Evolutionary conservation across 768 basidiomycete species (phyloP).

Genomic region (Amanita phalloides): DNA sequence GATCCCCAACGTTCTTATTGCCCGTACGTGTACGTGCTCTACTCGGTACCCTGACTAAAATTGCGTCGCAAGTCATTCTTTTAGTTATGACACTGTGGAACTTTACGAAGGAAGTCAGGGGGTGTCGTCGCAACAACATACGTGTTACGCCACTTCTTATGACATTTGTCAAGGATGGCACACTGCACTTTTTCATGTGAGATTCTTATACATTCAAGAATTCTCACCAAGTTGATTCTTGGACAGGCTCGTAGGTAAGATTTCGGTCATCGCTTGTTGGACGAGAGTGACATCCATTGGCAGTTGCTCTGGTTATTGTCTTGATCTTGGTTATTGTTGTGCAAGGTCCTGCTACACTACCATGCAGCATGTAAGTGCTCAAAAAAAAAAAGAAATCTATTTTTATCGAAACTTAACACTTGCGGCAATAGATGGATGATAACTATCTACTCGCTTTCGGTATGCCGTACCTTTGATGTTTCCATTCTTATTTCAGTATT

Average conservation of each 20-base stretch:
- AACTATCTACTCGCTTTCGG: background rate
- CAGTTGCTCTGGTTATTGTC: too few species aligned
- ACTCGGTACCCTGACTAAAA: background rate
- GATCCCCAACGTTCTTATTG: background rate
- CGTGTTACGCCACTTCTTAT: background rate
- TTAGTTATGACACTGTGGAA: background rate
- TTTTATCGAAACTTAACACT: too few species aligned
- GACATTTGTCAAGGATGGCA: background rate
- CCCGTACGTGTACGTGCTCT: background rate
- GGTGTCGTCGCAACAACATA: background rate
- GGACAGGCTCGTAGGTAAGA: background rate
- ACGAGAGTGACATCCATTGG: too few species aligned
- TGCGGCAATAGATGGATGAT: background rate
- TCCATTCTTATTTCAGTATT: too few species aligned
- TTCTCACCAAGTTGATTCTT: background rate
- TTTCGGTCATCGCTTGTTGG: too few species aligned
- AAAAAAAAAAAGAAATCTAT: too few species aligned
- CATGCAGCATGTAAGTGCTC: background rate
- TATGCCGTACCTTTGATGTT: background rate
- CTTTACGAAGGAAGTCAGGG: background rate
- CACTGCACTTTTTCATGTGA: background rate
- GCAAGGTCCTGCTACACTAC: background rate
- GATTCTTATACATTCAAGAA: background rate
- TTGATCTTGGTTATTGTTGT: background rate
- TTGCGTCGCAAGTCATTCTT: background rate